Evolutionary conservation across 345 rosid genomes (phyloP), one percentile per base, ranked within the genome.

Genomic region (Salix udensis): DNA sequence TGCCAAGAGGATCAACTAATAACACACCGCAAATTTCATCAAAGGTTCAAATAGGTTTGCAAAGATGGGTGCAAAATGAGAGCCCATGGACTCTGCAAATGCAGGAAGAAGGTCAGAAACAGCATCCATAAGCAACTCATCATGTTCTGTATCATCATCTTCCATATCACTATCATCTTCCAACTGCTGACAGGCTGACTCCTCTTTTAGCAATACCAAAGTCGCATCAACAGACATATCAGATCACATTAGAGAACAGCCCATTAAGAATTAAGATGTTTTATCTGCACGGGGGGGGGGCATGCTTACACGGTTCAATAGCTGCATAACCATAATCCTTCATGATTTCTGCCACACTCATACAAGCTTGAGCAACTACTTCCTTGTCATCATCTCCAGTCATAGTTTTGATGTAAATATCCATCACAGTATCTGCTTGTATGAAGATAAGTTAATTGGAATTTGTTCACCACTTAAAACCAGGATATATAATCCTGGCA

Each of bases 21-120:
- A 79, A 82, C 97, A 75, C 81, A 96, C 99, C 86, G 91, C 89
- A 81, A 91, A 94, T 78, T 91, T 94, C 99, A 96, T 94, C 79
- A 96, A 83, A 58, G 99, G 96, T 73, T 91, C 99, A 84, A 96
- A 94, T 65, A 96, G 80, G 78, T 83, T 89, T 7, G 89, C 92
- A 86, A 94, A 91, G 79, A 92, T 86, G 15, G 97, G 92, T 21
- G 97, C 96, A 87, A 94, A 94, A 80, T 92, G 93, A 81, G 85
- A 78, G 82, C 99, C 99, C 97, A 96, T 87, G 81, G 91, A 84
- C 90, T 91, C 91, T 40, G 99, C 98, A 85, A 96, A 94, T 71
- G 97, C 97, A 39, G 99, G 99, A 83, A 96, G 95, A 75, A 96
- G 91, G 77, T 96, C 99, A 64, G 99, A 94, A 76, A 94, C 97